Conservation (phyloP, 768 basidiomycete species). For the Megacollybia marginata region DNA sequence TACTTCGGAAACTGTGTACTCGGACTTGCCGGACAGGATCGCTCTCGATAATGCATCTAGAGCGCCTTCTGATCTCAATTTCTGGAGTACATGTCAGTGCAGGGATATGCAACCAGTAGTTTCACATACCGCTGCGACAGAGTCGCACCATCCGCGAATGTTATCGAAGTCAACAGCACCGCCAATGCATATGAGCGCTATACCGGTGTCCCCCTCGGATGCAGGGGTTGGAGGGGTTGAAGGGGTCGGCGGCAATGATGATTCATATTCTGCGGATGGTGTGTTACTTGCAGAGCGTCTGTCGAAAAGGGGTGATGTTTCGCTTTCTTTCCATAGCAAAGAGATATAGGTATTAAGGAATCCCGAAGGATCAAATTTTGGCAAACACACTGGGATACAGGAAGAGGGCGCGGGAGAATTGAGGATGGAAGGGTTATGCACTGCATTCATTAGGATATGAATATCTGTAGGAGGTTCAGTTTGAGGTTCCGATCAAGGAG, state of each 20-base stretch:
- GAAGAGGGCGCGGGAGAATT: constrained; percentile 77
- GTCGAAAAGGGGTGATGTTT: not conserved
- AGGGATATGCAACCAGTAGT: constrained; percentile 2
- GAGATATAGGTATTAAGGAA: constrained; percentile 91
- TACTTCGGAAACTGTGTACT: constrained; percentile 66
- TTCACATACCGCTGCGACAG: constrained; percentile 46
- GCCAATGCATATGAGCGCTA: constrained; percentile 76
- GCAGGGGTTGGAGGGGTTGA: not conserved
- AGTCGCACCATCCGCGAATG: constrained; percentile 71
- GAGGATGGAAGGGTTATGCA: constrained; percentile 72
- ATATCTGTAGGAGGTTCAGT: constrained; percentile 49
- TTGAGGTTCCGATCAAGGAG: not conserved
- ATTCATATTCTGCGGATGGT: not conserved
- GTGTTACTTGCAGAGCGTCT: not conserved
- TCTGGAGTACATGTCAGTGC: constrained; percentile 30
- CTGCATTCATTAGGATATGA: constrained; percentile 87
- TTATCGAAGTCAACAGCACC: constrained; percentile 79
- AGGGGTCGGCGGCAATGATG: not conserved
- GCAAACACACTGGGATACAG: constrained; percentile 94
- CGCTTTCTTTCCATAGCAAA: constrained; percentile 47
- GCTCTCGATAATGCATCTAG: constrained; percentile 42
- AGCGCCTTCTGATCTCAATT: constrained; percentile 54
- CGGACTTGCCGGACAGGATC: constrained; percentile 41
- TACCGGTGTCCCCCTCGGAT: constrained; percentile 23
- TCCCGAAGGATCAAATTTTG: constrained; percentile 83